Evolutionary conservation across 108 stramenopile genomes (phyloP), one percentile per base, ranked within the genome.

Genomic region (Poteriospumella lacustris): DNA sequence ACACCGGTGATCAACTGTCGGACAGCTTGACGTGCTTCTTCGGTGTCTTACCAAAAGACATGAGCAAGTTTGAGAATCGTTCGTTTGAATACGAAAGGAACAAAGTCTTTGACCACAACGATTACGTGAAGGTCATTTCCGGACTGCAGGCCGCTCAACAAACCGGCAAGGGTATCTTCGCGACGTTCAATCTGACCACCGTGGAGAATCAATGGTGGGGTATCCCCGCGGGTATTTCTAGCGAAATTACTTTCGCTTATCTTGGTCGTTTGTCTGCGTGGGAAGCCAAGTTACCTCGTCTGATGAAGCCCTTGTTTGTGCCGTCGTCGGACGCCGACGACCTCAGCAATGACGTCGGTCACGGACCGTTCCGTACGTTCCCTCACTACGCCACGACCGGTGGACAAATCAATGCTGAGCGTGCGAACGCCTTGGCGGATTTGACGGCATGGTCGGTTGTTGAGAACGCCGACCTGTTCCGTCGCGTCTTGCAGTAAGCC

Each of bases 381-480:
- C 70, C 70, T 52, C 70, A 73, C 41, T 73, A 73, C 41, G 47
- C 47, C 9, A 73, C 70, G 5, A 56, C 5, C 9, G 70, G 70
- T n/a, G 70, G 70, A 15, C 9, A 52, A 33, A 39, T 73, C 19
- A 5, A 5, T 56, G 26, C 9, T 24, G 33, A 73, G 5, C 36
- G 33, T 5, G 36, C 70, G 5, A 73, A 73, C 42, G 36, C 31
- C 12, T 73, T 73, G 41, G 43, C 70, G 24, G 70, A 73, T 42
- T 5, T 73, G 5, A 56, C 41, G 9, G 70, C 31, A 5, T 73
- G 70, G 70, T 5, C 9, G 12, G 41, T 73, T 5, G 44, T 42
- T 42, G 26, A 73, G 31, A 73, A 73, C 31, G 43, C 70, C 9
- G 70, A 73, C 9, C 41, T 73, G 24, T 73, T 73, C 70, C 12